Evolutionary conservation across 805 yeast species (phyloP).

Genomic region (Clavispora santaluciae): DNA sequence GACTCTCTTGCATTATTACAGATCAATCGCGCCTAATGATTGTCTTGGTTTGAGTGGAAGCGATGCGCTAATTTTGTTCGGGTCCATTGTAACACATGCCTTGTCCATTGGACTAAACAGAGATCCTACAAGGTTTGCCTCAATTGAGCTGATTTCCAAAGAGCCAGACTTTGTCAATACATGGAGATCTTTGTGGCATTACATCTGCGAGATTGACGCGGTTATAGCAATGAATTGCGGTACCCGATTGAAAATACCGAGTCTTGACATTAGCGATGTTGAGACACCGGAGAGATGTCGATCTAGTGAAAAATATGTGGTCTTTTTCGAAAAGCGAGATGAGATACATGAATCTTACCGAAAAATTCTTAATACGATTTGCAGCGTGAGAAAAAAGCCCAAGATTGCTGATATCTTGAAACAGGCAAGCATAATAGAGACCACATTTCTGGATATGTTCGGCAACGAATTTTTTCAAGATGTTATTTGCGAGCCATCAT

Average conservation of each 20-base stretch:
- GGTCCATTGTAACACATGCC: slow-evolving; percentile 34
- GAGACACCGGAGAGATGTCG: slow-evolving; percentile 19
- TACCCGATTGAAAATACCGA: slow-evolving; percentile 22
- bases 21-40: slow-evolving; percentile 38
- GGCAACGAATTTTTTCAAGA: slow-evolving; percentile 41
- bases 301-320: slow-evolving; percentile 1
- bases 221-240: slow-evolving; percentile 30
- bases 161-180: slow-evolving; percentile 20
- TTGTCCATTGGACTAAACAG: slow-evolving; percentile 37
- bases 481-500: slow-evolving; percentile 30
- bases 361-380: slow-evolving; percentile 21
- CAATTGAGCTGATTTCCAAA: slow-evolving; percentile 28
- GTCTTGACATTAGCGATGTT: slow-evolving; percentile 30
- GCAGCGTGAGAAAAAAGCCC: slow-evolving; percentile 26
- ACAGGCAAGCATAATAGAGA: slow-evolving; percentile 35
- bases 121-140: slow-evolving; percentile 30
- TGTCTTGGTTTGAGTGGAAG: slow-evolving; percentile 38
- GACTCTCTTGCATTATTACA: slow-evolving; percentile 28
- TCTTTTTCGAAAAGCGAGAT: slow-evolving; percentile 11
- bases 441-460: slow-evolving; percentile 29
- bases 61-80: slow-evolving; percentile 35
- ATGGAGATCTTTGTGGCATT: slow-evolving; percentile 38
- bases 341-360: slow-evolving; percentile 26
- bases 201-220: slow-evolving; percentile 28
- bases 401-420: slow-evolving; percentile 30